phyloP scores from a whole-genome alignment of 2,329 filamentous ascomycete species.

The Ophiostoma sp. region DNA sequence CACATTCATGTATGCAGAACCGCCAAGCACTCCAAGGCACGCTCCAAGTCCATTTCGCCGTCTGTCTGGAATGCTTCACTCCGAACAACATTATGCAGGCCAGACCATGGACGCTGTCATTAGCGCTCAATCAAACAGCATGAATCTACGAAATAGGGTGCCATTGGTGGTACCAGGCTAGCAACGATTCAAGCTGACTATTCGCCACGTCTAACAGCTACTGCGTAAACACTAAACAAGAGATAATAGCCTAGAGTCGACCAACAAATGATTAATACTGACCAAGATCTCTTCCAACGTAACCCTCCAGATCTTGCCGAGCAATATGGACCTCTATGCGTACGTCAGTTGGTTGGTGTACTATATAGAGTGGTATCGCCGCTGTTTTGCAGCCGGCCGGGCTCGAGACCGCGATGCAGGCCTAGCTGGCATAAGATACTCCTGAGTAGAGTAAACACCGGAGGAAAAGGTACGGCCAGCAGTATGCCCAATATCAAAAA shows the following conservation, averaged over 20 bases:
- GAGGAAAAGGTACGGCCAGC: constrained; percentile 1
- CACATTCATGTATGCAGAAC: not conserved
- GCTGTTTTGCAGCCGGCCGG: not conserved
- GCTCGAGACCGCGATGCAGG: not conserved
- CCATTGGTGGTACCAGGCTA: not conserved
- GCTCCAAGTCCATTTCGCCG: not conserved
- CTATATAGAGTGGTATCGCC: not conserved
- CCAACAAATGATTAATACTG: not conserved
- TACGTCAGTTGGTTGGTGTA: too few species aligned
- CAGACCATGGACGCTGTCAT: not conserved
- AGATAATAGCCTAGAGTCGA: too few species aligned
- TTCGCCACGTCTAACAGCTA: too few species aligned
- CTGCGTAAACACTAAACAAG: too few species aligned
- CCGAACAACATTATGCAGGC: not conserved
- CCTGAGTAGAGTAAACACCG: not conserved
- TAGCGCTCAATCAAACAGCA: not conserved
- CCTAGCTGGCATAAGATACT: not conserved
- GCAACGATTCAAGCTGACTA: not conserved
- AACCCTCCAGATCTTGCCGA: constrained; percentile 5
- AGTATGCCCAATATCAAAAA: not conserved
- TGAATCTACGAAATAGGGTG: not conserved
- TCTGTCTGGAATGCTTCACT: too few species aligned
- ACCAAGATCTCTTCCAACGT: not conserved
- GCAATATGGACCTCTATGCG: not conserved
- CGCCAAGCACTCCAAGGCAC: too few species aligned